Conservation (phyloP, 345 rosid genomes). For the Viola odorata region DNA sequence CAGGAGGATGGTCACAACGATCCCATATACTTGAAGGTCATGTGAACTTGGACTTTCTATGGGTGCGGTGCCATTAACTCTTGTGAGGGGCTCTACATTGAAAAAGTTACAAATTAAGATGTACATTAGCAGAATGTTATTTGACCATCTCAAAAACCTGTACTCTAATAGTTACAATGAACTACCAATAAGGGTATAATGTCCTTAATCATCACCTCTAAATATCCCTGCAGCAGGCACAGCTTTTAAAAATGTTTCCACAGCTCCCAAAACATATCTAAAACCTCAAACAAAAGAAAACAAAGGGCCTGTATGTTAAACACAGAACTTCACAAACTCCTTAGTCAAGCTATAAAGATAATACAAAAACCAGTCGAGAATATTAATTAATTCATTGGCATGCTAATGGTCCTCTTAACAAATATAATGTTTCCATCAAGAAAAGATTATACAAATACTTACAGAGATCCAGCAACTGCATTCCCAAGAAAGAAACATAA, state of each 20-base stretch:
- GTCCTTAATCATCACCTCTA: slow-evolving; percentile 45
- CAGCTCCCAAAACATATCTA: slow-evolving; percentile 99
- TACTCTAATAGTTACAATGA: background rate
- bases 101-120: slow-evolving; percentile 16
- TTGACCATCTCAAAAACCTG: background rate
- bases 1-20: slow-evolving; percentile 76
- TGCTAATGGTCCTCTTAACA: too few species aligned
- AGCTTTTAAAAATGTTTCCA: slow-evolving; percentile 95
- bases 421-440: background rate
- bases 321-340: background rate
- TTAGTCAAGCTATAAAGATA: slow-evolving; percentile 8
- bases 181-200: background rate
- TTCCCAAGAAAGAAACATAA: slow-evolving; percentile 98
- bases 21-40: slow-evolving; percentile 93
- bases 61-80: slow-evolving; percentile 64
- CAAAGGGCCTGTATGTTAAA: slow-evolving; percentile 4
- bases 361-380: background rate
- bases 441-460: slow-evolving; percentile 35
- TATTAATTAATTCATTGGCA: too few species aligned
- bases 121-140: slow-evolving; percentile 6
- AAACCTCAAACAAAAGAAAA: slow-evolving; percentile 18
- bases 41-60: slow-evolving; percentile 77
- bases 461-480: slow-evolving; percentile 99
- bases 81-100: slow-evolving; percentile 64
- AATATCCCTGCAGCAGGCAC: slow-evolving; percentile 97